These are phyloP conservation scores for Conoideocrella luteorostrata DNA, from an alignment of 2,329 filamentous ascomycete species.

Conservation along the genomic window DNA sequence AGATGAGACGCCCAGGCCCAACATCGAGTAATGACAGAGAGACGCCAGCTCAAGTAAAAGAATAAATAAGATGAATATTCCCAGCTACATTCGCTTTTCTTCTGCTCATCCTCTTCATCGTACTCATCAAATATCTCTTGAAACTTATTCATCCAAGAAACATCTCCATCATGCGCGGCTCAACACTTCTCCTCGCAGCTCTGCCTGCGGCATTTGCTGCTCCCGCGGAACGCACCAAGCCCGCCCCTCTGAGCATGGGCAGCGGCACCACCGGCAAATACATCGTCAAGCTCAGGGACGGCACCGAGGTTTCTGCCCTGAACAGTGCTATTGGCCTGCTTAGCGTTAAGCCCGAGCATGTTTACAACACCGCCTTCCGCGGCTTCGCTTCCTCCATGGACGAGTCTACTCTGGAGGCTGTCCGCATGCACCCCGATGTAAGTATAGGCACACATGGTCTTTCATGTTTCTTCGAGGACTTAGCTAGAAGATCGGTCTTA, in stretches of 20 bases:
- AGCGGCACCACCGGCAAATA: constrained; percentile 19
- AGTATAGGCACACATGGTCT: background rate
- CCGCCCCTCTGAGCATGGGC: constrained; percentile 16
- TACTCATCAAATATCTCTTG: background rate
- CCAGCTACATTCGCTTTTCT: background rate
- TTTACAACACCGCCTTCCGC: constrained; percentile 15
- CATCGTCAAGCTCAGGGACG: constrained; percentile 22
- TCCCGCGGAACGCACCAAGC: constrained; percentile 16
- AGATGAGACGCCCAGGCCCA: too few species aligned
- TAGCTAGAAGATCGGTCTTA: background rate
- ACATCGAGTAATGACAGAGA: too few species aligned
- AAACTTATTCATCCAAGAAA: background rate
- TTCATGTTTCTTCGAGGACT: background rate
- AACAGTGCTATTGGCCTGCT: constrained; percentile 12
- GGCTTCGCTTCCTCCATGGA: constrained; percentile 19
- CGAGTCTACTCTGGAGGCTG: constrained; percentile 11
- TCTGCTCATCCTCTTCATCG: background rate
- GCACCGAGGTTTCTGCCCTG: constrained; percentile 9
- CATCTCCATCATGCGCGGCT: constrained; percentile 15
- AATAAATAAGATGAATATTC: background rate
- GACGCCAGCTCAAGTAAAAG: background rate
- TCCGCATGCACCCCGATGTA: constrained; percentile 19
- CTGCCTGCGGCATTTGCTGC: constrained; percentile 15
- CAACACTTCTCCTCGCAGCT: constrained; percentile 14
- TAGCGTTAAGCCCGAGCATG: constrained; percentile 15